Evolutionary conservation across 345 rosid species (phyloP).

Genomic region (Abelmoschus esculentus): DNA sequence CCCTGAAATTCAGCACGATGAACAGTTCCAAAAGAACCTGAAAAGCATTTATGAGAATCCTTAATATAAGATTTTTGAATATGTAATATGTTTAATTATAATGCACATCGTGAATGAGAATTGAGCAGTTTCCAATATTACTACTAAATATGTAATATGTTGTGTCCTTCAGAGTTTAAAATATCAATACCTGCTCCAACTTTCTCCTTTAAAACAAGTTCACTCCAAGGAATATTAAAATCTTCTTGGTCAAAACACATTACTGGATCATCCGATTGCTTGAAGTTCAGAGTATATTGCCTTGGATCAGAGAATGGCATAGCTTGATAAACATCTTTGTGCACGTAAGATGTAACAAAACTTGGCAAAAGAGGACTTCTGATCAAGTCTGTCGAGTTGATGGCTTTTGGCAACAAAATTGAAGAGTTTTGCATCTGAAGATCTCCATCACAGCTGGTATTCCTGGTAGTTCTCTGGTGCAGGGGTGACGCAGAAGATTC

Average conservation of each 20-base stretch:
- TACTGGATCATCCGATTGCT: slow-evolving; percentile 9
- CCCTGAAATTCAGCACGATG: slow-evolving; percentile 46
- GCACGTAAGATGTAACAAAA: slow-evolving; percentile 7
- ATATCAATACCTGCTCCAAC: slow-evolving; percentile 42
- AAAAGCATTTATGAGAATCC: slow-evolving; percentile 14
- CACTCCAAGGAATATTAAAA: slow-evolving; percentile 42
- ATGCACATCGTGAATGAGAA: not conserved
- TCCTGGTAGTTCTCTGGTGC: slow-evolving; percentile 1
- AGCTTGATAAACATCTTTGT: not conserved
- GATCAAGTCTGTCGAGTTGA: slow-evolving; percentile 3
- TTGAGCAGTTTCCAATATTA: not conserved
- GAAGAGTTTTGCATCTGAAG: slow-evolving; percentile 10
- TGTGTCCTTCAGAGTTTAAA: not conserved
- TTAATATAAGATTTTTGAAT: slow-evolving; percentile 6
- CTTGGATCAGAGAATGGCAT: slow-evolving; percentile 15
- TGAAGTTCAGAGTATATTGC: slow-evolving; percentile 4
- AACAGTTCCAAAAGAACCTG: slow-evolving; percentile 57
- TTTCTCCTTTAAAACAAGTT: slow-evolving; percentile 38
- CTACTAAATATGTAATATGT: slow-evolving; percentile 1
- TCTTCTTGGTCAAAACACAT: slow-evolving; percentile 28
- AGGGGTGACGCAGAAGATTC: slow-evolving; percentile 12
- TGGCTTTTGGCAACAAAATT: not conserved
- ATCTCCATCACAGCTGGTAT: slow-evolving; percentile 9
- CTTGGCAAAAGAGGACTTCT: slow-evolving; percentile 12
- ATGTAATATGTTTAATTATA: not conserved